These are phyloP conservation scores for Calonectria pteridis DNA, from an alignment of 2,329 filamentous ascomycete species.

Conservation along the genomic window DNA sequence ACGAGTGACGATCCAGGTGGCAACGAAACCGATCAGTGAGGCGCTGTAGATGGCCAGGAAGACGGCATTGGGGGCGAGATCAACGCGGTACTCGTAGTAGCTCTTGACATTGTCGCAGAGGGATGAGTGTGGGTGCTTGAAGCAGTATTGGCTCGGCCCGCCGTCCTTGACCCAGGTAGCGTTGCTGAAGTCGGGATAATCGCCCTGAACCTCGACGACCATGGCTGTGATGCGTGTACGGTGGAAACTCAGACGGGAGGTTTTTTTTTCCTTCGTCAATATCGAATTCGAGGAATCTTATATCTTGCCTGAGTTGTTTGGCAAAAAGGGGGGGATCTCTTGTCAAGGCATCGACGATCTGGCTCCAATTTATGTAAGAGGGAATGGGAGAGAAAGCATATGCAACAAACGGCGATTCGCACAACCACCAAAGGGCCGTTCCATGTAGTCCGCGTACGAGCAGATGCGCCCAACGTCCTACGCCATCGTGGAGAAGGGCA, in stretches of 20 bases:
- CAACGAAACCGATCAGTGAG: constrained; percentile 56
- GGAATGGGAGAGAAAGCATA: neutral
- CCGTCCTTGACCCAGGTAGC: constrained; percentile 35
- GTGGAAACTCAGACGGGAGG: neutral
- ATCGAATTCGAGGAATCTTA: neutral
- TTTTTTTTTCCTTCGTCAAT: neutral
- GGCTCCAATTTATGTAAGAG: neutral
- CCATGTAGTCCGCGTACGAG: neutral
- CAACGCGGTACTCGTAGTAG: constrained; percentile 65
- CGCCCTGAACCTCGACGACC: constrained; percentile 13
- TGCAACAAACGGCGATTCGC: too few species aligned
- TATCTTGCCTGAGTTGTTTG: neutral
- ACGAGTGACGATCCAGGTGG: constrained; percentile 57
- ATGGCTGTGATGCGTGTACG: neutral
- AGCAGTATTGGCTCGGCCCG: constrained; percentile 44
- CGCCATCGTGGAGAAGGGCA: neutral
- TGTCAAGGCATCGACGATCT: neutral
- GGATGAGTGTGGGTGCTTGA: constrained; percentile 40
- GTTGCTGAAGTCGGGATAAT: constrained; percentile 35
- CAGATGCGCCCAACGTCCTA: neutral
- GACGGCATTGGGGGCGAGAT: constrained; percentile 62
- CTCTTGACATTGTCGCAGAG: constrained; percentile 49
- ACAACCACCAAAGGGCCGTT: neutral
- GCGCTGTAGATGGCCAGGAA: constrained; percentile 64
- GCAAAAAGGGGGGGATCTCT: neutral